Evolutionary conservation across 2,329 filamentous ascomycete genomes (phyloP), one percentile per base, ranked within the genome.

Genomic region (Ilyonectria robusta): DNA sequence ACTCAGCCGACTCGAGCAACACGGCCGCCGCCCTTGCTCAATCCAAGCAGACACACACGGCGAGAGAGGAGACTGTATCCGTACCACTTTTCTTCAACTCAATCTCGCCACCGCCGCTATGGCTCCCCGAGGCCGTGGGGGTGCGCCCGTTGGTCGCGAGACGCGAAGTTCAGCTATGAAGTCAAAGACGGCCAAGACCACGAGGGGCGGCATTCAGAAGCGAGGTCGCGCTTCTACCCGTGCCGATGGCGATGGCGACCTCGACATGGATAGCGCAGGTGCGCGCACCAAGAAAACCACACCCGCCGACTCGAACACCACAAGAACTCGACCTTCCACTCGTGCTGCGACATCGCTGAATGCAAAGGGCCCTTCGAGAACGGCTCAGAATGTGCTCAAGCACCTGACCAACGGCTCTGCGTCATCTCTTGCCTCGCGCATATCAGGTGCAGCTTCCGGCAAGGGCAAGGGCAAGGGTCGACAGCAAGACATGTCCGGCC

Each of bases 221-320:
- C 84, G 84, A 54, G 84, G 76, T 57, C 74, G 83, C 44, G 77
- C 75, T 11, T 78, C 77, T 46, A 72, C 75, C 4, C 84, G 81
- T 67, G 76, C 83, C 55, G 88, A 90, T 72, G 80, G 83, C 59
- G 88, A 90, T 80, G 88, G 88, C 35, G 88, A 90, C 72, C 81
- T 90, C n/a, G 83, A 88, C 35, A 90, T 90, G 88, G 86, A 85
- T 69, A 79, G 78, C 54, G 70, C 77, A 21, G 76, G 75, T 53
- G 76, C 79, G 69, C 78, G 81, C 64, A 67, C 77, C n/a, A 80
- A 78, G 62, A 81, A 75, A 72, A 47, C 76, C 31, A 59, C 76
- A 40, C 59, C 74, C 31, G 68, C 73, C 21, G 76, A 76, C 33
- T 63, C 75, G 23, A 77, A 67, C 54, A 70, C 76, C 50, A 68